These are phyloP conservation scores for Bipolaris victoriae DNA, from an alignment of 2,329 filamentous ascomycete genomes.

Conservation along the genomic window DNA sequence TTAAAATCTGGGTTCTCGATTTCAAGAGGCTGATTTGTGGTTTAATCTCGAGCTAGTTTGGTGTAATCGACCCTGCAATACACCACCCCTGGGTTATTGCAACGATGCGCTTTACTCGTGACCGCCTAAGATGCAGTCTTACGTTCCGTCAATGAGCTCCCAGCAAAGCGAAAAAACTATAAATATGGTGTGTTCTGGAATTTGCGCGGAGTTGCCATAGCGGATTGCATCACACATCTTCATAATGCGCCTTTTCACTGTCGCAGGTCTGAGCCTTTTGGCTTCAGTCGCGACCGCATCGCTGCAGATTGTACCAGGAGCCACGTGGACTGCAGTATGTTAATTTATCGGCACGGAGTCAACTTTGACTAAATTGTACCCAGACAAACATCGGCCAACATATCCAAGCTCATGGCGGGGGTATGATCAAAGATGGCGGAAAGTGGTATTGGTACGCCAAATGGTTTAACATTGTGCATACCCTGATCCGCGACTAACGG, in stretches of 20 bases:
- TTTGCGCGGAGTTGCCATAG: background rate
- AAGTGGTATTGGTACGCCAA: constrained; percentile 61
- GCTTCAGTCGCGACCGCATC: constrained; percentile 34
- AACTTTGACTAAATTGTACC: constrained; percentile 9
- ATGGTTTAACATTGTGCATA: no score
- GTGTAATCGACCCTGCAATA: background rate
- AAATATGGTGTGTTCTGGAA: background rate
- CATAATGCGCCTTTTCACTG: constrained; percentile 28
- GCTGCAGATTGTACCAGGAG: constrained; percentile 49
- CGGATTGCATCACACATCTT: background rate
- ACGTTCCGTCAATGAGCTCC: constrained; percentile 18
- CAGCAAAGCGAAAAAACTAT: background rate
- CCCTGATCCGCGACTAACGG: background rate
- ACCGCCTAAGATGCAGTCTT: constrained; percentile 2
- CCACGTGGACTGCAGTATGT: constrained; percentile 49
- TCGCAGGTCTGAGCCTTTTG: constrained; percentile 23
- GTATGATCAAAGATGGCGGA: constrained; percentile 63
- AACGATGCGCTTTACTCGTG: constrained; percentile 17
- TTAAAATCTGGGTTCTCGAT: background rate
- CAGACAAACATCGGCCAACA: constrained; percentile 58
- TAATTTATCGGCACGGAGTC: background rate
- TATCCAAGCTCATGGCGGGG: constrained; percentile 70
- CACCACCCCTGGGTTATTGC: constrained; percentile 4
- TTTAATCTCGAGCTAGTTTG: background rate
- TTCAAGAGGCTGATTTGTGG: background rate